Conservation (phyloP, 768 basidiomycete genomes). For the Podaxis pistillaris region DNA sequence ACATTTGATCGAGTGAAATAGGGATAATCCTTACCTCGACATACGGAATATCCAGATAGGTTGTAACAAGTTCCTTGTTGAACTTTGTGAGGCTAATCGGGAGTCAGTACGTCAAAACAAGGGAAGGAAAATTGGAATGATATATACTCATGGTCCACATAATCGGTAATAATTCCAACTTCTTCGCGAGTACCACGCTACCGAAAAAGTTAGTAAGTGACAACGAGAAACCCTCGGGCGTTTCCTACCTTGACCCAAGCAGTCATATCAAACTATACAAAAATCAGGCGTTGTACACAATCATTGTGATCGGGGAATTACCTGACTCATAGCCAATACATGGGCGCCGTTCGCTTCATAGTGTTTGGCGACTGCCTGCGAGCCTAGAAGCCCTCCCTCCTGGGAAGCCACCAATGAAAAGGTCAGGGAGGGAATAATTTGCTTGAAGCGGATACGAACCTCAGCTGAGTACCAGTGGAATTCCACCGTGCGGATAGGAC, state of each 20-base stretch:
- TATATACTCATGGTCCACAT: conserved; percentile 59
- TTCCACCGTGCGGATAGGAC: conserved; percentile 63
- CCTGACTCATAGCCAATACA: conserved; percentile 84
- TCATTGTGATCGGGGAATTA: conserved; percentile 25
- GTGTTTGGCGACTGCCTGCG: conserved; percentile 80
- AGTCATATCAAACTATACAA: conserved; percentile 80
- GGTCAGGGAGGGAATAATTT: conserved; percentile 4
- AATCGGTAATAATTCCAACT: conserved; percentile 86
- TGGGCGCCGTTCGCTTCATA: conserved; percentile 65
- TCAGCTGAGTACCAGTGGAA: conserved; percentile 88
- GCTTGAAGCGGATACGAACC: conserved; percentile 32
- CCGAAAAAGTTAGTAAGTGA: conserved; percentile 17
- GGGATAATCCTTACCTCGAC: conserved; percentile 43
- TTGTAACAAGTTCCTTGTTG: conserved; percentile 73
- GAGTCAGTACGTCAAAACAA: conserved; percentile 17
- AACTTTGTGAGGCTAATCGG: conserved; percentile 67
- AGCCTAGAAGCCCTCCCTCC: conserved; percentile 86
- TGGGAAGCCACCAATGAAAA: conserved; percentile 26
- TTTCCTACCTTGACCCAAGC: conserved; percentile 81
- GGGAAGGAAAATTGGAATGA: background rate
- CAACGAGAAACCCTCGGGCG: conserved; percentile 25
- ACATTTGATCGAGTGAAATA: conserved; percentile 7
- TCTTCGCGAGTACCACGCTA: conserved; percentile 69
- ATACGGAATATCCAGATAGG: conserved; percentile 83
- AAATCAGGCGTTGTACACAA: conserved; percentile 17